A percentile compares a stretch with the other conserved stretches of the same genome.
These are phyloP conservation scores for Strobilomyces dryophilus DNA, from an alignment of 768 basidiomycete species.

Conservation along the genomic window DNA sequence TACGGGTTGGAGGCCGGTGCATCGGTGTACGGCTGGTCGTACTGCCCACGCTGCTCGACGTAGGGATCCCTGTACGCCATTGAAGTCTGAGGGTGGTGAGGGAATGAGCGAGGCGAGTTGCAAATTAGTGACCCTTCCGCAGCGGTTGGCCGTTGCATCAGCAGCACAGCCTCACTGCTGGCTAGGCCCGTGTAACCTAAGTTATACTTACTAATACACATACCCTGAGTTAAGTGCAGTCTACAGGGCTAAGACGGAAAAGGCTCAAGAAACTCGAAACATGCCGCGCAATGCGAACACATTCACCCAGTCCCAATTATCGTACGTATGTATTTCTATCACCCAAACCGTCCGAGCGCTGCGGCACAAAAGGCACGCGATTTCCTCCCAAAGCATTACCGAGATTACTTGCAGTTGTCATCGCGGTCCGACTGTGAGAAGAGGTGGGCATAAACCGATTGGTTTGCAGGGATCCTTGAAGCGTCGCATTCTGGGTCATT, in stretches of 20 bases:
- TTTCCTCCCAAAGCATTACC: constrained; percentile 36
- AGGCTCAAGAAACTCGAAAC: too few relatives aligned
- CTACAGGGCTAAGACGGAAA: background rate
- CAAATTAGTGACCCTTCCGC: background rate
- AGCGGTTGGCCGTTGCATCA: constrained; percentile 11
- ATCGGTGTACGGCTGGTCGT: constrained; percentile 33
- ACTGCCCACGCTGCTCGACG: constrained; percentile 30
- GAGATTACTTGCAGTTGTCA: constrained; percentile 1
- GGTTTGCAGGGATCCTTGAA: constrained; percentile 15
- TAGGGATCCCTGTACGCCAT: constrained; percentile 59
- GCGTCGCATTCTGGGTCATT: constrained; percentile 12
- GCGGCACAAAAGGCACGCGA: constrained; percentile 51
- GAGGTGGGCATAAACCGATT: constrained; percentile 31
- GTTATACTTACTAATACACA: too few relatives aligned
- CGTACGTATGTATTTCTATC: constrained; percentile 9
- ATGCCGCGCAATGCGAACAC: too few relatives aligned
- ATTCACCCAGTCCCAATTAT: too few relatives aligned
- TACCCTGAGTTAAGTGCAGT: too few relatives aligned
- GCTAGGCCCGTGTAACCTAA: background rate
- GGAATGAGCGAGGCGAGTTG: constrained; percentile 8
- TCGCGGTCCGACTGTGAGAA: constrained; percentile 22
- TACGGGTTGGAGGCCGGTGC: constrained; percentile 45
- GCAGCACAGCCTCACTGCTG: background rate
- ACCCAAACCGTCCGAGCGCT: constrained; percentile 30
- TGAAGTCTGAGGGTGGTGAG: background rate